Evolutionary conservation across 23 red algal species (phyloP), one percentile per base, ranked within the genome.

Genomic region (Gracilariopsis chorda): DNA sequence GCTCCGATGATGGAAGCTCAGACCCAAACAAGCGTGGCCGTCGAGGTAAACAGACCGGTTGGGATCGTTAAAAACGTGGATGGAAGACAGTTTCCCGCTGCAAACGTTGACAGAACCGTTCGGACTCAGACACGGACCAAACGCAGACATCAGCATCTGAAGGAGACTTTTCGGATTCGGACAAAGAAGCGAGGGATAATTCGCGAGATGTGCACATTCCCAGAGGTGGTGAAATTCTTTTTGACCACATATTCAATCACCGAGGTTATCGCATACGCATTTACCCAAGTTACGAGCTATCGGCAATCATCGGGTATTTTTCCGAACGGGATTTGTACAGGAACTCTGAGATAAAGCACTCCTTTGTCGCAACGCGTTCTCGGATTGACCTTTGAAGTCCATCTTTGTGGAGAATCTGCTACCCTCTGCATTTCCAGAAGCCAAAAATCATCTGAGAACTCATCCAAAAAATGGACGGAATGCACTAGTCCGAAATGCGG

Each of bases 361-460:
- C 9, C 28, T 43, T 7, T 70, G 58, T 30, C 30, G 80, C 16
- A 64, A 24, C 14, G 55, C 30, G 4, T 70, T 70, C 42, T 51
- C 59, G 9, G 20, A 84, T 8, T 39, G 58, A 5, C 4, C 0
- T 4, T 42, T 70, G 55, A 70, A 48, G 2, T 65, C 56, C 7
- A 51, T 84, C 12, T 84, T 84, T 48, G 55, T 69, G 28, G 58
- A 84, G 16, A 46, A 17, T 47, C 58, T 84, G 7, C 25, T 65
- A 2, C 60, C 58, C 1, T 0, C 14, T 7, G 48, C 69, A 32
- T 41, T 48, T 4, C 1, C 36, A 4, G 69, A 12, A 7, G 55
- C 69, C 0, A 49, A 41, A 24, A 84, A 67, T 12, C 55, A 65
- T 40, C 23, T 84, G 2, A 17, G 5, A 16, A 6, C 55, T 4